Evolutionary conservation across 306 rosid species (phyloP).

Genomic region (Fragaria vesca): DNA sequence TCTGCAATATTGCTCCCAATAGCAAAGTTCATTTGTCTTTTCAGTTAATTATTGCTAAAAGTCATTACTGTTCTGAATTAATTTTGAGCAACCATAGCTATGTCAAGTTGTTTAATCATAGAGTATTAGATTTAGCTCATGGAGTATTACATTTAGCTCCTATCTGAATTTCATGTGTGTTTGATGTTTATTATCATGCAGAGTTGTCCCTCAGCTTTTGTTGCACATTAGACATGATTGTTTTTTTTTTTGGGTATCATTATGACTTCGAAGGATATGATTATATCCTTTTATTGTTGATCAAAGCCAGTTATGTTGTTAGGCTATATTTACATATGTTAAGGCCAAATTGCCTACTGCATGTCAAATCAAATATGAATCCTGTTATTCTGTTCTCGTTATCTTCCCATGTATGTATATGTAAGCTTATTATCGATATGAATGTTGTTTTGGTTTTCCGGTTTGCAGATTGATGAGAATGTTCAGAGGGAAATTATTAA

Average conservation of each 20-base stretch:
- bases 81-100: neutral
- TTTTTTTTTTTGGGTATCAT: neutral
- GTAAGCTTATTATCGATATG: slow-evolving; percentile 7
- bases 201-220: neutral
- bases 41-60: neutral
- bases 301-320: neutral
- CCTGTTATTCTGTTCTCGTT: neutral
- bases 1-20: neutral
- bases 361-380: neutral
- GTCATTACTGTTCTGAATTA: neutral
- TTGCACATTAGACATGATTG: neutral
- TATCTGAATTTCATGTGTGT: neutral
- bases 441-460: slow-evolving; percentile 16
- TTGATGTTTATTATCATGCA: neutral
- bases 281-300: neutral
- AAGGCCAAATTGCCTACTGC: neutral
- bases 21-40: neutral
- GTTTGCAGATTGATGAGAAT: slow-evolving; percentile 79
- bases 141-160: neutral
- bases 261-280: neutral
- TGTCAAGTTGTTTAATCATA: neutral
- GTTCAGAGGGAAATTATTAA: slow-evolving; percentile 87
- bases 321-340: neutral
- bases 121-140: neutral
- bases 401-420: neutral